Conservation (phyloP, 164 flowering plant species). For the Cinnamomum micranthum region DNA sequence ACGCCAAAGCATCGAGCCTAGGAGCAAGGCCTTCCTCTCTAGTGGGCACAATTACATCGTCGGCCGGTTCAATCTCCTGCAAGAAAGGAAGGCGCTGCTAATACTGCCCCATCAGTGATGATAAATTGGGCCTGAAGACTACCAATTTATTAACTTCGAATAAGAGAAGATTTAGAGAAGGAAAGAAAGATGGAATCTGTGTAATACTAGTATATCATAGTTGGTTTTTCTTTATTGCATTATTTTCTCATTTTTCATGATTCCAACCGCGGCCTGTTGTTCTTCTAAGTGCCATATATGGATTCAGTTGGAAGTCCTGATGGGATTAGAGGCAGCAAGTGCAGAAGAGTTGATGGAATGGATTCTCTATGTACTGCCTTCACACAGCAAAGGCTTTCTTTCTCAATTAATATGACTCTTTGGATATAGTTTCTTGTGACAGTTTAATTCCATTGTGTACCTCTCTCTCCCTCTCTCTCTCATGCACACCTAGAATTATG, state of each 20-base stretch:
- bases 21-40: constrained; percentile 57
- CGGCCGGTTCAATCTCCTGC: constrained; percentile 59
- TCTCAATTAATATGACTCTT: background rate
- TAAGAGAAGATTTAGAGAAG: background rate
- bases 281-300: constrained; percentile 2
- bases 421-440: background rate
- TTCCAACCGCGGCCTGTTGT: constrained; percentile 21
- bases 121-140: background rate
- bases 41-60: constrained; percentile 40
- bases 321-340: constrained; percentile 2
- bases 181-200: background rate
- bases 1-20: constrained; percentile 69
- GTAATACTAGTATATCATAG: background rate
- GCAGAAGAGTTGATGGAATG: background rate
- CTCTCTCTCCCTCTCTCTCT: background rate
- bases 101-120: background rate
- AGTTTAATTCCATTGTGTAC: too few relatives aligned
- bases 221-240: background rate
- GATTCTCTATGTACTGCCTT: background rate
- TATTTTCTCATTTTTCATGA: background rate
- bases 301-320: background rate
- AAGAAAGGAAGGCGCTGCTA: constrained; percentile 56
- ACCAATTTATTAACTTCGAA: background rate
- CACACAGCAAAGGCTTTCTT: background rate
- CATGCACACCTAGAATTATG: background rate